A percentile compares a stretch with the other conserved stretches of the same genome.
phyloP scores from a whole-genome alignment of 2,329 filamentous ascomycete genomes.

The Trichophaea hybrida region DNA sequence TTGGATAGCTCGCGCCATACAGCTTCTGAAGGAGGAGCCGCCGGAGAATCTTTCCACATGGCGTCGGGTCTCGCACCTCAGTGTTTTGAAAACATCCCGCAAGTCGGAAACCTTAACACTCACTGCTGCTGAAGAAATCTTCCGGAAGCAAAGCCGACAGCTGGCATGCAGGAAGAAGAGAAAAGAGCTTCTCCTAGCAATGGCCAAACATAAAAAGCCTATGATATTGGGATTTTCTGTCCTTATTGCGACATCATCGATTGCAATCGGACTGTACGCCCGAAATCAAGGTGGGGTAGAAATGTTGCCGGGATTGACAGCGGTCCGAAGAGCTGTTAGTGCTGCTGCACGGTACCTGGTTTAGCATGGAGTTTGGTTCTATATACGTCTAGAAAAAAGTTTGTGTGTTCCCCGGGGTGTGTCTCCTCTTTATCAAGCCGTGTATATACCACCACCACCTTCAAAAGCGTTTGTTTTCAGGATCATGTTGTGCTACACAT shows the following conservation, averaged over 20 bases:
- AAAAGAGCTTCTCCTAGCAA: slow-evolving; percentile 37
- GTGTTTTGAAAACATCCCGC: slow-evolving; percentile 72
- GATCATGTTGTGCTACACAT: no score
- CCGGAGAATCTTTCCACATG: slow-evolving; percentile 60
- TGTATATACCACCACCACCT: no score
- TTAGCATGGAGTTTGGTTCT: no score
- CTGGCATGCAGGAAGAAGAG: slow-evolving; percentile 50
- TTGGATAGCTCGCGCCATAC: slow-evolving; percentile 52
- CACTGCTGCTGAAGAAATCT: slow-evolving; percentile 51
- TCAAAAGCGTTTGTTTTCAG: no score
- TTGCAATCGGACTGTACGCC: slow-evolving; percentile 49
- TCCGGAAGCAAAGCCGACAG: slow-evolving; percentile 57
- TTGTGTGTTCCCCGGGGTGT: no score
- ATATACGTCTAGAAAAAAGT: no score
- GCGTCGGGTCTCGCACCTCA: slow-evolving; percentile 55
- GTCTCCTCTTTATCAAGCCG: no score
- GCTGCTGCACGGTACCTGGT: background rate
- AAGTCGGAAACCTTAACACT: slow-evolving; percentile 36
- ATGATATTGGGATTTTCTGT: slow-evolving; percentile 50
- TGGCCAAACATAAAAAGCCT: slow-evolving; percentile 53
- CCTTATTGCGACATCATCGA: slow-evolving; percentile 42
- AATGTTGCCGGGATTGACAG: background rate
- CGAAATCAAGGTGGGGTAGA: slow-evolving; percentile 32
- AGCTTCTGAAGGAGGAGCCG: slow-evolving; percentile 51
- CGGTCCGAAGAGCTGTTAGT: background rate